Evolutionary conservation across 345 rosid genomes (phyloP), one percentile per base, ranked within the genome.

Genomic region (Populus deltoides): DNA sequence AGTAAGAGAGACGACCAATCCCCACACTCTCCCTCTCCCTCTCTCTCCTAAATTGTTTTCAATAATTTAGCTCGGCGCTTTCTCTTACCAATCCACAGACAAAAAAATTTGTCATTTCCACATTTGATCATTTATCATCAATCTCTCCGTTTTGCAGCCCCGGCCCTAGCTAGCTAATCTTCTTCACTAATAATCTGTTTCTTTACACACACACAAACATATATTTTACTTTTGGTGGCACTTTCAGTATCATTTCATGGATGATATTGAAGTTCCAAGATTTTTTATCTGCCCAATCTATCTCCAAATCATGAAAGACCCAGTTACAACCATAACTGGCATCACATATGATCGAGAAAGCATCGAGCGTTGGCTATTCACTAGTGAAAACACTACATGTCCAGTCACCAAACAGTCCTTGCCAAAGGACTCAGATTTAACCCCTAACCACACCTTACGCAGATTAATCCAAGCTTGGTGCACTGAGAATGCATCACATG

Each of bases 271-370:
- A 75, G 72, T 91, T 33, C 97, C 94, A 10, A 80, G 86, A n/a
- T 91, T 83, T 75, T 94, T 91, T 76, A 74, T 85, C 63, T 92
- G 98, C 29, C 97, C 97, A 55, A 92, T 92, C 15, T 94, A 97
- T 70, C 87, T 94, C 7, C 91, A 91, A 59, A 88, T 94, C 81
- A 94, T 94, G 98, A 89, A 70, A 80, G 98, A 94, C 78, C 98
- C 98, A 0, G 97, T 94, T 13, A 94, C 91, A 0, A 76, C 88
- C 49, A 75, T 85, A 63, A 87, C 98, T 9, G 97, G 97, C 61
- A 94, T 94, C 77, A 90, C 98, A 22, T 94, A 94, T 75, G 98
- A 94, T 72, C 90, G 98, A 12, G 86, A 84, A 43, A 87, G 88
- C 90, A 94, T 92, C 35, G 94, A 92, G 57, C 87, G 87, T 4